Base-by-base conservation (phyloP, 805 yeast species). In the Suhomyces tanzawaensis region DNA sequence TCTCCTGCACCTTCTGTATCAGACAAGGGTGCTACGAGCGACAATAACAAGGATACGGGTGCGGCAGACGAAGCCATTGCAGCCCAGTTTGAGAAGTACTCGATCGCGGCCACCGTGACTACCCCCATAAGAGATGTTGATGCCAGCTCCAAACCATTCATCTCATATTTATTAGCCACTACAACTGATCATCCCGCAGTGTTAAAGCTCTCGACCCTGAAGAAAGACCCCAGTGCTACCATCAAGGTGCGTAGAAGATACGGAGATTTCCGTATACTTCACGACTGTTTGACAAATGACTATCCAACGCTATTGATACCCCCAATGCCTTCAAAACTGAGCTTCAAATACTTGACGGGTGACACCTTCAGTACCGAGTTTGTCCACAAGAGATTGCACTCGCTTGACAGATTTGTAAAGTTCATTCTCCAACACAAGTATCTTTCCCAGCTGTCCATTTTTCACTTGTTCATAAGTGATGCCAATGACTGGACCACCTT, bases 261-360 rank as follows among this genome's bases (percentile, higher is more conserved):
- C 60, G 85, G 91, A 4, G 98, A 93, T 60, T 87, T 91, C 59
- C 76, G 83, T 41, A 79, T 82, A 47, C 71, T 91, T 16, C 85
- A 82, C 60, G 85, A 82, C 44, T 81, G 87, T 40, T 66, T 91
- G 37, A 58, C 72, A 35, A 82, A 79, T 48, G 96, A 90, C 55
- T 85, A 71, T 56, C 96, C 97, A 0, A 85, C 93, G 3, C 72
- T 86, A 42, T 77, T 93, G 11, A 78, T 91, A 0, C 99, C 99
- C 1, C 97, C 98, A 11, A 70, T 91, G 37, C 99, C 99, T 0
- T 95, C 91, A 45, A 90, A 89, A 60, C 86, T 85, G 65, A 77
- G 95, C 43, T 70, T 91, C 50, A 96, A 91, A 58, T 91, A 93
- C 61, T 73, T 91, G 36, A 89, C 95, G 26, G 98, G 99, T 8